Conservation (phyloP, 2,329 filamentous ascomycete species). For the Ascochyta koolunga region DNA sequence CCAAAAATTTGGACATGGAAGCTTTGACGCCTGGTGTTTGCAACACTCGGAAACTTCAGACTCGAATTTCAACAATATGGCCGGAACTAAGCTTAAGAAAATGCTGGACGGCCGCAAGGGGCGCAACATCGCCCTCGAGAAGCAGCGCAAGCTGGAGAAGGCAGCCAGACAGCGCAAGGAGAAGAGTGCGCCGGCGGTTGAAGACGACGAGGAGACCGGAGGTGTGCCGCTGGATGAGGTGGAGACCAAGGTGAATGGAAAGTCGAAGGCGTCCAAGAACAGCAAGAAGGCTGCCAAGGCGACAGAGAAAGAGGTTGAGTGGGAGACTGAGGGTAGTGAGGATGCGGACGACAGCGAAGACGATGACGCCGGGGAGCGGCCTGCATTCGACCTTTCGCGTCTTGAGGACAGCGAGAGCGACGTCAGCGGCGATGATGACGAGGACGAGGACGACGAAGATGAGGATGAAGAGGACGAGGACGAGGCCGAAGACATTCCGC, state of each 20-base stretch:
- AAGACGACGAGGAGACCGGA: constrained; percentile 32
- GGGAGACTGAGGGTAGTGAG: constrained; percentile 42
- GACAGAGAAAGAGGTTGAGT: constrained; percentile 35
- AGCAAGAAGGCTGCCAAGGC: constrained; percentile 42
- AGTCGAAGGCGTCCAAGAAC: constrained; percentile 39
- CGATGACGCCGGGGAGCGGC: constrained; percentile 34
- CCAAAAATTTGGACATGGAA: constrained; percentile 40
- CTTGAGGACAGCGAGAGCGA: constrained; percentile 52
- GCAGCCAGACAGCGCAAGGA: constrained; percentile 58
- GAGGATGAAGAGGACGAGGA: constrained; percentile 69
- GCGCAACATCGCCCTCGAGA: constrained; percentile 75
- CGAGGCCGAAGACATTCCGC: constrained; percentile 84
- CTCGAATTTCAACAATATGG: constrained; percentile 39
- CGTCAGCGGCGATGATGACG: constrained; percentile 45
- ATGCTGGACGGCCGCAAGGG: constrained; percentile 65
- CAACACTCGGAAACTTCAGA: neutral
- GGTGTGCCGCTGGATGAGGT: constrained; percentile 40
- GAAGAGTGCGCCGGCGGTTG: constrained; percentile 30
- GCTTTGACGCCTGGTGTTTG: constrained; percentile 25
- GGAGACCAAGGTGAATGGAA: constrained; percentile 36
- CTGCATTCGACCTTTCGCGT: constrained; percentile 35
- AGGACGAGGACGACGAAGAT: constrained; percentile 57
- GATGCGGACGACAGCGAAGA: constrained; percentile 47
- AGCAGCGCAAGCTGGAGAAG: constrained; percentile 72
- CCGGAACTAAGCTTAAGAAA: constrained; percentile 60